Evolutionary conservation across 2,329 filamentous ascomycete species (phyloP).

Genomic region (Paraphoma chrysanthemicola): DNA sequence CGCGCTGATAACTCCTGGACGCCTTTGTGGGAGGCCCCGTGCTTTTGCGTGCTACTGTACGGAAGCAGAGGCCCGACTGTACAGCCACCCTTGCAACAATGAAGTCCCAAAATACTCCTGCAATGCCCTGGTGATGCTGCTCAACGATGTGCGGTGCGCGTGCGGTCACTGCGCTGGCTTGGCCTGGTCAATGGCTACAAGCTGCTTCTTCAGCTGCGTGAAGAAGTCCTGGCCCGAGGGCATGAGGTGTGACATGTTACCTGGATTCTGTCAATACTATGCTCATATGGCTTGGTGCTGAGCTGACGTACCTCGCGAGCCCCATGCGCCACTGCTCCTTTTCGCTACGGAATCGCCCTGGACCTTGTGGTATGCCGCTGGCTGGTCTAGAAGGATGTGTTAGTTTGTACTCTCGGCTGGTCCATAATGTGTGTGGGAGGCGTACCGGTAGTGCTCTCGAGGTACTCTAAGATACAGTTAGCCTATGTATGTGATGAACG

Average conservation of each 20-base stretch:
- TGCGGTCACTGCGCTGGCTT: conserved; percentile 37
- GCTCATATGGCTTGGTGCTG: not conserved
- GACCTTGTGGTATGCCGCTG: conserved; percentile 47
- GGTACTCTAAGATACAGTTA: conserved; percentile 33
- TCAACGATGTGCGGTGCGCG: conserved; percentile 32
- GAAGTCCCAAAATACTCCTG: conserved; percentile 40
- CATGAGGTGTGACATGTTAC: conserved; percentile 50
- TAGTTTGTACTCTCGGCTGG: conserved; percentile 23
- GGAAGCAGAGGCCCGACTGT: conserved; percentile 17
- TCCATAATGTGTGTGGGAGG: conserved; percentile 3
- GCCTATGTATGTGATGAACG: conserved; percentile 6
- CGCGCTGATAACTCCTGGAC: conserved; percentile 30
- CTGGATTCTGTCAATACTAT: conserved; percentile 30
- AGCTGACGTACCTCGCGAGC: conserved; percentile 44
- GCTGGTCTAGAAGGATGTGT: conserved; percentile 31
- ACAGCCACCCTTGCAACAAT: conserved; percentile 20
- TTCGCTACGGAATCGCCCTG: conserved; percentile 48
- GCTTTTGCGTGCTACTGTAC: conserved; percentile 23
- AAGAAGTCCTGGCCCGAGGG: conserved; percentile 55
- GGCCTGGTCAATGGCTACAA: conserved; percentile 48
- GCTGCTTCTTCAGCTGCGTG: conserved; percentile 54
- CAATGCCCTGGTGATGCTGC: conserved; percentile 45
- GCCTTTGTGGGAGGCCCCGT: conserved; percentile 27
- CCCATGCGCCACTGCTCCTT: conserved; percentile 49
- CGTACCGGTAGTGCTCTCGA: conserved; percentile 39